phyloP scores from a whole-genome alignment of 148 eudicot species.

The Dianthus caryophyllus region DNA sequence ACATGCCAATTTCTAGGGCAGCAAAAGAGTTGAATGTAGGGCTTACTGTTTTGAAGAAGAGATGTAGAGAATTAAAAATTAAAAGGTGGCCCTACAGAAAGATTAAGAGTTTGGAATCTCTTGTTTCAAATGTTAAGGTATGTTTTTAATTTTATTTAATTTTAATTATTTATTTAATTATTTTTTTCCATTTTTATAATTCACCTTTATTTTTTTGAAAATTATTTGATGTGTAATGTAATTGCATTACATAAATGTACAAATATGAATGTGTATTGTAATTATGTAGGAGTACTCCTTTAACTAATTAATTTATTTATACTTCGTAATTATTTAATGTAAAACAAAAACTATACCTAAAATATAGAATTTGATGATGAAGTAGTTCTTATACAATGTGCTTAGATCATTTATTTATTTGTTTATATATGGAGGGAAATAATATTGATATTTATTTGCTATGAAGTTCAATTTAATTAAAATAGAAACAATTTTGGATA shows the following conservation, averaged over 20 bases:
- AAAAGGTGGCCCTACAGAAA: conserved; percentile 42
- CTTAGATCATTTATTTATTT: neutral
- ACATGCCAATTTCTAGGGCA: conserved; percentile 65
- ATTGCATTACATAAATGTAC: no score
- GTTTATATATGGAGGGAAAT: neutral
- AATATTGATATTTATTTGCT: neutral
- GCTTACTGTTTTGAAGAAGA: conserved; percentile 73
- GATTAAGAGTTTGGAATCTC: conserved; percentile 20
- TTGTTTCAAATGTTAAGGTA: conserved; percentile 19
- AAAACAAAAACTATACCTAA: no score
- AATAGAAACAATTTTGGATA: neutral
- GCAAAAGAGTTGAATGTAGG: conserved; percentile 74
- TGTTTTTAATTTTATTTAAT: neutral
- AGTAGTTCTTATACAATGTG: neutral
- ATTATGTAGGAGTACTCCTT: no score
- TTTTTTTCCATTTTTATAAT: no score
- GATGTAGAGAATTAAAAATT: conserved; percentile 54
- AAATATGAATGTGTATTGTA: no score
- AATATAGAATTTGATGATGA: no score
- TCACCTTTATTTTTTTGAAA: no score
- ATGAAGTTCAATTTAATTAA: neutral
- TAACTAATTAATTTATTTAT: no score
- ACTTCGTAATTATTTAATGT: no score
- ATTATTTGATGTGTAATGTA: no score
- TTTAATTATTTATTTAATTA: neutral